These are phyloP conservation scores for Cucurbita moschata DNA, from an alignment of 306 rosid species.

Conservation along the genomic window DNA sequence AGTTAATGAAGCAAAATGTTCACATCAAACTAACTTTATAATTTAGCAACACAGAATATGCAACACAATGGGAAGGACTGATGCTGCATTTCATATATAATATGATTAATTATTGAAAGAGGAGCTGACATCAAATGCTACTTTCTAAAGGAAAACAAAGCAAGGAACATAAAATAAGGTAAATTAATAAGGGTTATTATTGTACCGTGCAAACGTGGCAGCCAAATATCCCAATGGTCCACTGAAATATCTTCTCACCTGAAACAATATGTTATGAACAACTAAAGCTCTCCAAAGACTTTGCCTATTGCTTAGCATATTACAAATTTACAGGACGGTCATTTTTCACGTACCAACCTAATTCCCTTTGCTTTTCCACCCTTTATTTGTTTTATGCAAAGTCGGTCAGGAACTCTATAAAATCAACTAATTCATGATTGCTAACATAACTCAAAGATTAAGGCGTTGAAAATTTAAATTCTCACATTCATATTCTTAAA, in stretches of 20 bases:
- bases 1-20: background rate
- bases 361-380: background rate
- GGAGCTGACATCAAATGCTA: background rate
- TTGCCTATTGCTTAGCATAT: background rate
- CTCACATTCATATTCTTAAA: background rate
- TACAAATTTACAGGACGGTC: background rate
- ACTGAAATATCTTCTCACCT: background rate
- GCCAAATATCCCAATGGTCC: background rate
- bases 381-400: background rate
- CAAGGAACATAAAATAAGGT: background rate
- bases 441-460: background rate
- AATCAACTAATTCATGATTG: background rate
- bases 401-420: background rate
- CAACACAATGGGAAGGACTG: background rate
- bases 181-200: background rate
- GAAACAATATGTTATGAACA: background rate
- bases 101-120: background rate
- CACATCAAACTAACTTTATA: background rate
- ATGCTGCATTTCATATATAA: background rate
- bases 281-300: background rate
- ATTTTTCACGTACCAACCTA: slow-evolving; percentile 1
- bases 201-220: slow-evolving; percentile 1
- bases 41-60: background rate
- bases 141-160: background rate
- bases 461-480: background rate